Percentiles rank a stretch among this genome's conserved stretches.
These are phyloP conservation scores for Eragrostis curvula DNA, from an alignment of 176 grass and related monocot species.

Conservation along the genomic window DNA sequence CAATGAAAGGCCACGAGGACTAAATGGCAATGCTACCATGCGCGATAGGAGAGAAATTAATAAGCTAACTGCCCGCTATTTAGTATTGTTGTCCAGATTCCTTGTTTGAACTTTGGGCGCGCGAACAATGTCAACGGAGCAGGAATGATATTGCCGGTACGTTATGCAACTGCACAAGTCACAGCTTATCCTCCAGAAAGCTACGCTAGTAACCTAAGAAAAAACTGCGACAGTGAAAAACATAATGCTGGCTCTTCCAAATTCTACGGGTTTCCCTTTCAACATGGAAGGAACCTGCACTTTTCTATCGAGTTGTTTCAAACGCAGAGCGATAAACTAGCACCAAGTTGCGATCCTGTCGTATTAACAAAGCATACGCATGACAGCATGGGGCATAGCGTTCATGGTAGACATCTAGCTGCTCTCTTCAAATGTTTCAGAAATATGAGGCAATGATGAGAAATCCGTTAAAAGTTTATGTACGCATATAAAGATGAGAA, in stretches of 20 bases:
- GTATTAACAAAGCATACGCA: neutral
- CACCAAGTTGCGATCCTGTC: neutral
- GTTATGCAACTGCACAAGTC: neutral
- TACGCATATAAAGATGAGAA: neutral
- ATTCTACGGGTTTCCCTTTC: neutral
- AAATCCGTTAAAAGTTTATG: neutral
- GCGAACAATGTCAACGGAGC: constrained; percentile 22
- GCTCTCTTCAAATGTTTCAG: neutral
- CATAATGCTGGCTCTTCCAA: neutral
- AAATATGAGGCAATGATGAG: neutral
- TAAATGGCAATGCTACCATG: neutral
- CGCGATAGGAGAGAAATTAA: neutral
- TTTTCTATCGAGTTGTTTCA: neutral
- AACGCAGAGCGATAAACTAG: neutral
- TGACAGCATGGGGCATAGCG: neutral
- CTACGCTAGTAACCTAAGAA: neutral
- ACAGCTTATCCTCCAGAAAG: neutral
- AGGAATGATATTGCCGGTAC: neutral
- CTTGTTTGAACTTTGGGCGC: constrained; percentile 15
- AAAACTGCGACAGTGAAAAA: neutral
- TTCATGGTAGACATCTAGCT: neutral
- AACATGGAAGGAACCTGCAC: neutral
- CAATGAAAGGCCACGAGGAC: constrained; percentile 28
- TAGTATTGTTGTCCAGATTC: neutral
- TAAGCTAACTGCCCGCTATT: neutral